Percentiles rank a stretch among this genome's conserved stretches.
Conservation (phyloP, 2,329 filamentous ascomycete species). For the Colletotrichum ledebouriae region DNA sequence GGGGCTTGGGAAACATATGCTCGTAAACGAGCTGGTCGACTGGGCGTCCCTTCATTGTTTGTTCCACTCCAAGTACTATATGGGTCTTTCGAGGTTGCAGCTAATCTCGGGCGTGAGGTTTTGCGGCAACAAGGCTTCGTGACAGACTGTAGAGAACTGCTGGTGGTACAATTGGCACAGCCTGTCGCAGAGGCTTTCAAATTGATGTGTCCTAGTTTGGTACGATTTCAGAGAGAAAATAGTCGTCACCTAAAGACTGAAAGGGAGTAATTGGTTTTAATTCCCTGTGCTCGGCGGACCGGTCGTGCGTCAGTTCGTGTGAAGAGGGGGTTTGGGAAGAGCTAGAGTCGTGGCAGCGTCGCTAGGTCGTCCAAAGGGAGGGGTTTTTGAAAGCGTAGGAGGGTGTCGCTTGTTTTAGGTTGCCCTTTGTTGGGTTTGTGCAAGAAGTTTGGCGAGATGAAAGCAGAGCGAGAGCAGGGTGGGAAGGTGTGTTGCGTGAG, state of each 20-base stretch:
- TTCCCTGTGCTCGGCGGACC: slow-evolving; percentile 7
- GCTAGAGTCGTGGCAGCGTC: slow-evolving; percentile 26
- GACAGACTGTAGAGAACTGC: neutral
- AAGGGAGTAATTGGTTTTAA: neutral
- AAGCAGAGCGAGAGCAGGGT: slow-evolving; percentile 31
- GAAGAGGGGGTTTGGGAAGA: slow-evolving; percentile 34
- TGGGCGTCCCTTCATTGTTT: slow-evolving; percentile 76
- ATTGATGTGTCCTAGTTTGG: neutral
- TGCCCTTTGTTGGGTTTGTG: slow-evolving; percentile 1
- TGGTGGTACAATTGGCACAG: neutral
- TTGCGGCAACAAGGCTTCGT: slow-evolving; percentile 14
- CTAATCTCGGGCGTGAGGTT: slow-evolving; percentile 1
- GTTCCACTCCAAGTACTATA: neutral
- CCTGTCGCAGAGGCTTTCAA: neutral
- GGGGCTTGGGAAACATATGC: slow-evolving; percentile 78
- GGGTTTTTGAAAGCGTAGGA: slow-evolving; percentile 22
- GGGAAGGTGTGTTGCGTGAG: slow-evolving; percentile 33
- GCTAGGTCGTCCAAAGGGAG: slow-evolving; percentile 36
- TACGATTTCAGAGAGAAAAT: neutral
- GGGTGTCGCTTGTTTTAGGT: slow-evolving; percentile 26
- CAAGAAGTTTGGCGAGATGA: neutral
- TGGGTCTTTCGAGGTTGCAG: neutral
- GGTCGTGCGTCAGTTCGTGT: slow-evolving; percentile 26
- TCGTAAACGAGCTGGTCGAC: slow-evolving; percentile 82
- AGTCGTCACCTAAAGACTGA: neutral